These are phyloP conservation scores for Phytophthora sojae DNA, from an alignment of 352 stramenopile species.

Conservation along the genomic window DNA sequence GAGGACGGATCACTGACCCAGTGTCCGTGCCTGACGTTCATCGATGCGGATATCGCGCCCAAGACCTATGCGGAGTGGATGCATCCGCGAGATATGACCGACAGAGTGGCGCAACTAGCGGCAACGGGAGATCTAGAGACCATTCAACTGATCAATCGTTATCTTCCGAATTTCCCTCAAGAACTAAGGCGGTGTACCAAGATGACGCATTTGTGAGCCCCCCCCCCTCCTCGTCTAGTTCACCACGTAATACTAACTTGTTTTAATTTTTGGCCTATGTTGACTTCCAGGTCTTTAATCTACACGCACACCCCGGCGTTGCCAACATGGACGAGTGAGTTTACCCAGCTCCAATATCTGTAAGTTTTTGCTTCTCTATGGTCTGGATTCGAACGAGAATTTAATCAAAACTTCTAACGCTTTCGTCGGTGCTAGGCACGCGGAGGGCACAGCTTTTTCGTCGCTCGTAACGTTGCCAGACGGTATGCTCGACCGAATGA, in stretches of 20 bases:
- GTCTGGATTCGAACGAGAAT: too few relatives aligned
- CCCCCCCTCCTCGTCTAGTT: too few relatives aligned
- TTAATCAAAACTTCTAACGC: background rate
- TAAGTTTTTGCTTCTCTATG: slow-evolving; percentile 5
- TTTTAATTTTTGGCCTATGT: slow-evolving; percentile 1
- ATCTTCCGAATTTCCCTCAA: slow-evolving; percentile 18
- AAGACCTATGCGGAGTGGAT: slow-evolving; percentile 11
- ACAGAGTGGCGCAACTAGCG: slow-evolving; percentile 12
- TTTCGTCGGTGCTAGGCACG: slow-evolving; percentile 1
- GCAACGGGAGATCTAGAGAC: slow-evolving; percentile 9
- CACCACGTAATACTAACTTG: too few relatives aligned
- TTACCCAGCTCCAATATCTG: slow-evolving; percentile 45
- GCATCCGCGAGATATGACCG: slow-evolving; percentile 14
- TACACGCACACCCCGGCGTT: slow-evolving; percentile 39
- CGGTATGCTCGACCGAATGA: slow-evolving; percentile 37
- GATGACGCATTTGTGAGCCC: slow-evolving; percentile 36
- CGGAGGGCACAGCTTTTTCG: slow-evolving; percentile 12
- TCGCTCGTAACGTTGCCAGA: slow-evolving; percentile 14
- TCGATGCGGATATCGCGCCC: slow-evolving; percentile 8
- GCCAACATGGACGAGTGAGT: slow-evolving; percentile 34
- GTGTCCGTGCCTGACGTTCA: slow-evolving; percentile 15
- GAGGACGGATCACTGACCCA: background rate
- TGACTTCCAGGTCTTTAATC: slow-evolving; percentile 32
- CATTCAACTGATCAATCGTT: slow-evolving; percentile 11
- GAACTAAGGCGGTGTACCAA: slow-evolving; percentile 29